Evolutionary conservation across 2,329 filamentous ascomycete species (phyloP), one percentile per base, ranked within the genome.

Genomic region (Pyricularia sp.): DNA sequence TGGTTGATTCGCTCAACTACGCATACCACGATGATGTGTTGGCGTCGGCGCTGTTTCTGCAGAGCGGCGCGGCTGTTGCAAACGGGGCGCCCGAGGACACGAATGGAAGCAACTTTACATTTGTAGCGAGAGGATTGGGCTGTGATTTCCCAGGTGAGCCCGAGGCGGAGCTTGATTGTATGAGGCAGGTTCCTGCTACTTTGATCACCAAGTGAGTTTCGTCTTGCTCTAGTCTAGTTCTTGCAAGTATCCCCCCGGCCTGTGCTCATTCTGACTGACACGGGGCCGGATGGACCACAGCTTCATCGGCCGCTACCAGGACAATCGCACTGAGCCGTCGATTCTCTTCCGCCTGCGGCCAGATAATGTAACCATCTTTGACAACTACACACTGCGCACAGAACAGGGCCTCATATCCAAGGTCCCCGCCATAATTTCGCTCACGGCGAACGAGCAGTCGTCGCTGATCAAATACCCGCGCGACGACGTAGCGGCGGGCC

Each of bases 11-110:
- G 71, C 78, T 81, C 69, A 76, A 78, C 70, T 82, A 80, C 70
- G 81, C 82, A 12, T 83, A 78, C 81, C 71, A 75, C 25, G 75
- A 83, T 5, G 78, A 84, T 68, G 82, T 83, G 3, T 81, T 84
- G 59, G 79, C 80, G 1, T 73, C 76, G 9, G 79, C 77, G 4
- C 77, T 80, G 59, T 80, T 81, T 69, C 71, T 81, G 67, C 77
- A 82, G 65, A 80, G 80, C 67, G 82, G 75, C 31, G 79, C 77
- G 4, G 80, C 78, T 4, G 75, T 76, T 23, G 76, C 76, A 1
- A 76, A 73, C 17, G 71, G 74, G 5, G 71, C 74, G 1, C 74
- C 70, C 9, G 66, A 68, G 9, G 77, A 79, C 42, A 66, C 69
- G 9, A 61, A 70, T 11, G 69, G 76, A 69, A 73, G 72, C 67